Conservation (phyloP, 2,329 filamentous ascomycete genomes). For the Penicillium sp. region DNA sequence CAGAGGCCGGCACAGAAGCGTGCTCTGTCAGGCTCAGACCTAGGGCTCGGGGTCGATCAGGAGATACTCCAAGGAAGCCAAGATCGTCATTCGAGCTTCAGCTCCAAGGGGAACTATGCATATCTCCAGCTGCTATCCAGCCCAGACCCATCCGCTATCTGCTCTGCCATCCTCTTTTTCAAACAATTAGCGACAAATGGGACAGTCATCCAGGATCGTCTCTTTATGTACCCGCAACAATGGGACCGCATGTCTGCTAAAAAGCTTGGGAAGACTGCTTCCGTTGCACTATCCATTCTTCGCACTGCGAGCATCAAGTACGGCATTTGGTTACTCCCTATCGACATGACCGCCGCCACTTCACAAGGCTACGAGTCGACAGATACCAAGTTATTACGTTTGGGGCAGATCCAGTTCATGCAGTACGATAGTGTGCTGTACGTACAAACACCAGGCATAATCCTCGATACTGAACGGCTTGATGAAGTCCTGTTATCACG, state of each 20-base stretch:
- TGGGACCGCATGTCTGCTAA: constrained; percentile 37
- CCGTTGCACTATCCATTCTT: constrained; percentile 36
- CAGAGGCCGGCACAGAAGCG: constrained; percentile 19
- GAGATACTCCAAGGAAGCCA: constrained; percentile 11
- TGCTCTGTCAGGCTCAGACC: constrained; percentile 14
- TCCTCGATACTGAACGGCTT: constrained; percentile 36
- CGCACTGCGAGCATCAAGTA: constrained; percentile 39
- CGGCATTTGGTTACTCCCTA: constrained; percentile 39
- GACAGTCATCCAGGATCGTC: constrained; percentile 36
- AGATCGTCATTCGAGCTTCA: constrained; percentile 1
- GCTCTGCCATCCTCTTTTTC: constrained; percentile 44
- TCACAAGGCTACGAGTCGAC: constrained; percentile 31
- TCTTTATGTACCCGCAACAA: constrained; percentile 46
- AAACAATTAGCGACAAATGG: constrained; percentile 36
- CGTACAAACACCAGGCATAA: constrained; percentile 40
- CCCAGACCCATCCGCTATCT: constrained; percentile 43
- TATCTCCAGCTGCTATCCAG: constrained; percentile 44
- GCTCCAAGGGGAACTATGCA: constrained; percentile 31
- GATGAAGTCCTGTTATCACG: constrained; percentile 37
- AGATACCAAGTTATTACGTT: constrained; percentile 36
- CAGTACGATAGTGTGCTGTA: constrained; percentile 45
- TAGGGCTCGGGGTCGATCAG: constrained; percentile 12
- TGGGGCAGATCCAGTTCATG: constrained; percentile 39
- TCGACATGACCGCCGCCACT: constrained; percentile 37
- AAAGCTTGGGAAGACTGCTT: constrained; percentile 25